These are phyloP conservation scores for Cardamine chenopodiifolia DNA, from an alignment of 345 rosid species.

Conservation along the genomic window DNA sequence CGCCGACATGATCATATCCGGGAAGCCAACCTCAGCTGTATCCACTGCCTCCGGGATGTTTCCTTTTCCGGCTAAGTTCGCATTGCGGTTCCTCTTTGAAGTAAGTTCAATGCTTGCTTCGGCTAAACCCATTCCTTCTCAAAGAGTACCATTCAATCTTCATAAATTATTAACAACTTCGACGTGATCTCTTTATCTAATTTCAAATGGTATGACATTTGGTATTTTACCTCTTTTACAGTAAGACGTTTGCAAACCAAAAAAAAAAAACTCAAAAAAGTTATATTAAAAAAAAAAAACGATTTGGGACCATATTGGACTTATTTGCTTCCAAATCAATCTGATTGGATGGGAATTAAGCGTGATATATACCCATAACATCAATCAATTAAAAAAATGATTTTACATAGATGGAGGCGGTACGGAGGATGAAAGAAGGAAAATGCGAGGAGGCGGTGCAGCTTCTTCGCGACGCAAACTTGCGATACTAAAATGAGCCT, in stretches of 20 bases:
- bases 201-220: not conserved
- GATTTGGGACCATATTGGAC: not conserved
- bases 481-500: slow-evolving; percentile 42
- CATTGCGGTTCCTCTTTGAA: slow-evolving; percentile 62
- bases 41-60: slow-evolving; percentile 44
- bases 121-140: slow-evolving; percentile 31
- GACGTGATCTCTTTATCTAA: not conserved
- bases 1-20: slow-evolving; percentile 42
- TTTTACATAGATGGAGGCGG: slow-evolving; percentile 54
- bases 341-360: not conserved
- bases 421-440: slow-evolving; percentile 51
- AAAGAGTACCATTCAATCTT: slow-evolving; percentile 27
- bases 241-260: not conserved
- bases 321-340: not conserved
- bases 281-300: too few species aligned
- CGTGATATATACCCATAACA: not conserved
- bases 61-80: slow-evolving; percentile 49
- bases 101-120: slow-evolving; percentile 53
- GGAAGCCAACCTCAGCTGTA: slow-evolving; percentile 39
- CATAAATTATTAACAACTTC: not conserved
- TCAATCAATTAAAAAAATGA: not conserved
- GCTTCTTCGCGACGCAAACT: slow-evolving; percentile 43
- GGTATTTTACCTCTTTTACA: not conserved
- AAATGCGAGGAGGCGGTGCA: slow-evolving; percentile 53
- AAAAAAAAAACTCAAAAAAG: not conserved